These are phyloP conservation scores for Cercospora sp. DNA, from an alignment of 2,329 filamentous ascomycete genomes.

Conservation along the genomic window DNA sequence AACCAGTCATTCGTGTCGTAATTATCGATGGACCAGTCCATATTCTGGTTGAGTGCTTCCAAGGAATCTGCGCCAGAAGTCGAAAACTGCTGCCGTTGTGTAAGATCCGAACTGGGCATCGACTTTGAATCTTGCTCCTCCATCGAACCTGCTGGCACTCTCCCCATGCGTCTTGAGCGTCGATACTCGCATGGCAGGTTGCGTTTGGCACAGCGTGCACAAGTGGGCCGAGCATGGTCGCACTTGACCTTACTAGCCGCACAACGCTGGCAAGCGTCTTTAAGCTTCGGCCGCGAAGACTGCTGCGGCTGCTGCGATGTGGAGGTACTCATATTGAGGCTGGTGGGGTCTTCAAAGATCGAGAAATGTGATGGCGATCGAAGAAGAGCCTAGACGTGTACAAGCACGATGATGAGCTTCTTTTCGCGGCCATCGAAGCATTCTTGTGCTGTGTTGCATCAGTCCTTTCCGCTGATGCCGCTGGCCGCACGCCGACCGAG, in stretches of 20 bases:
- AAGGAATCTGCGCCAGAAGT: background rate
- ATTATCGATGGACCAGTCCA: background rate
- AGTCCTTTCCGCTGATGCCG: background rate
- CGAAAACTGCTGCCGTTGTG: background rate
- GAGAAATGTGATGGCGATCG: background rate
- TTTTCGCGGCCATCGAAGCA: background rate
- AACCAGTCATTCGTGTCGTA: background rate
- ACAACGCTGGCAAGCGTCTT: background rate
- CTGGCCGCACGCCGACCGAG: background rate
- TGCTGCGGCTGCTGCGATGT: background rate
- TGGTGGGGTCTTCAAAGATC: background rate
- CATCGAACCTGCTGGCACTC: background rate
- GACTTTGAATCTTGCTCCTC: background rate
- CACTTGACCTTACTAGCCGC: background rate
- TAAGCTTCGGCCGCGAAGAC: background rate
- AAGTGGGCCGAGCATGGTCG: background rate
- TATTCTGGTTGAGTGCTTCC: background rate
- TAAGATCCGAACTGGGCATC: background rate
- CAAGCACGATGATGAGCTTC: background rate
- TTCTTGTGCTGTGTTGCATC: background rate
- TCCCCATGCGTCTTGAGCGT: background rate
- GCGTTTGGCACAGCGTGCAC: background rate
- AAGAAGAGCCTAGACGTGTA: background rate
- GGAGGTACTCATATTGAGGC: conserved; percentile 1
- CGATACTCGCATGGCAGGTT: background rate